Conservation (phyloP, 768 basidiomycete genomes). For the Kwoniella botswanensis region DNA sequence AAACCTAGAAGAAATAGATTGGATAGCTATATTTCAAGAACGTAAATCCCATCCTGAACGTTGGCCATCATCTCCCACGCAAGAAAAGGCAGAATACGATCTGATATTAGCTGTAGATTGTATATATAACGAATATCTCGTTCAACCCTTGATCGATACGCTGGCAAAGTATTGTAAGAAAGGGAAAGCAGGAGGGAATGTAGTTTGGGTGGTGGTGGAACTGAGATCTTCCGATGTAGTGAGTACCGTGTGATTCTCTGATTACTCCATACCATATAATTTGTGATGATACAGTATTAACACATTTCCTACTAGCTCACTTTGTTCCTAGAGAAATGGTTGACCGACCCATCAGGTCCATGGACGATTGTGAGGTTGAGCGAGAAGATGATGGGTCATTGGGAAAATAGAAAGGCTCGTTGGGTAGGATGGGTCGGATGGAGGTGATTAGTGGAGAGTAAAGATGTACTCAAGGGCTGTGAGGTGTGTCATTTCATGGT, state of each 20-base stretch:
- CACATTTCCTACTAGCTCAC: conserved; percentile 9
- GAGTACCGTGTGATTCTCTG: conserved; percentile 14
- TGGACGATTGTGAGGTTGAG: conserved; percentile 49
- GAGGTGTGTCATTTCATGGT: too few species aligned
- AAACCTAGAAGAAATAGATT: conserved; percentile 52
- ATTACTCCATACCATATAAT: too few species aligned
- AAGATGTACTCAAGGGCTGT: too few species aligned
- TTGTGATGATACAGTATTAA: too few species aligned
- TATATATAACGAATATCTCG: conserved; percentile 56
- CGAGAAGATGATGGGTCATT: conserved; percentile 37
- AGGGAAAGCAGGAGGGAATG: conserved; percentile 29
- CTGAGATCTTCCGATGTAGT: conserved; percentile 55
- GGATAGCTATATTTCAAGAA: conserved; percentile 39
- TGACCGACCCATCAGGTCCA: conserved; percentile 27
- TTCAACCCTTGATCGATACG: conserved; percentile 51
- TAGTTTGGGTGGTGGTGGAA: conserved; percentile 54
- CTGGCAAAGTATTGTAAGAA: conserved; percentile 38
- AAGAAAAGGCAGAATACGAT: conserved; percentile 29
- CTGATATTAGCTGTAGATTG: conserved; percentile 55
- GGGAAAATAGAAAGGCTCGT: conserved; percentile 33
- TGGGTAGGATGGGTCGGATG: conserved; percentile 55
- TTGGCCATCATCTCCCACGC: background rate
- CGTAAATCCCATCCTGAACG: conserved; percentile 10
- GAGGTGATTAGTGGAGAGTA: conserved; percentile 15
- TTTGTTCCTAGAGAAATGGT: conserved; percentile 49